These are phyloP conservation scores for Linum lewisii DNA, from an alignment of 345 rosid genomes.

Conservation along the genomic window DNA sequence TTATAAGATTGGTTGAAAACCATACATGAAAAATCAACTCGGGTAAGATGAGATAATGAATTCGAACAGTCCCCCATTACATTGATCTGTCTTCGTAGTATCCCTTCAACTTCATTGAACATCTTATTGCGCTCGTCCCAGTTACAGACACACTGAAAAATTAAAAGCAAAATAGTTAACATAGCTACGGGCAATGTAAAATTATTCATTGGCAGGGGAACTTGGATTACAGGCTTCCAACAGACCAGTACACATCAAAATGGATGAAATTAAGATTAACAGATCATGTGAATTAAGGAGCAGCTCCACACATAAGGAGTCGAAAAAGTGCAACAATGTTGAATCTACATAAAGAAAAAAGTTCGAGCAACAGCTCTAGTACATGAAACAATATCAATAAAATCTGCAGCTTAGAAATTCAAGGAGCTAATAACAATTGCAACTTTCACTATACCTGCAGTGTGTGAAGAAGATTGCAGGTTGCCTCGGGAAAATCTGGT, in stretches of 20 bases:
- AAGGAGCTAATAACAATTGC: background rate
- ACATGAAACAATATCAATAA: background rate
- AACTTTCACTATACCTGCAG: conserved; percentile 45
- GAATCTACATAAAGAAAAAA: background rate
- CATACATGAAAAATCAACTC: background rate
- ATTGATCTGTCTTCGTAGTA: conserved; percentile 75
- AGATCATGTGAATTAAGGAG: background rate
- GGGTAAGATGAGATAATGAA: no score
- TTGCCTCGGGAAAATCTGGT: conserved; percentile 95
- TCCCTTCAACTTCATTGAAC: conserved; percentile 80
- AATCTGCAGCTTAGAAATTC: background rate
- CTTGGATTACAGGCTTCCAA: background rate
- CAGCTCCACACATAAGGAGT: background rate
- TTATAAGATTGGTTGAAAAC: background rate
- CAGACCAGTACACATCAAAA: background rate
- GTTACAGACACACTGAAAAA: conserved; percentile 64
- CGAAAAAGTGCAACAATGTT: background rate
- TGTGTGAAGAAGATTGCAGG: conserved; percentile 92
- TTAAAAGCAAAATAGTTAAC: background rate
- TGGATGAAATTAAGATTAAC: background rate
- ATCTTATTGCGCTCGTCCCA: conserved; percentile 90
- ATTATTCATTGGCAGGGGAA: background rate
- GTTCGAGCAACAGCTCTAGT: background rate
- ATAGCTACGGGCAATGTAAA: background rate
- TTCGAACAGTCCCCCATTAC: conserved; percentile 21